phyloP scores from a whole-genome alignment of 495 filamentous ascomycete species.

The Xylaria intraflava region DNA sequence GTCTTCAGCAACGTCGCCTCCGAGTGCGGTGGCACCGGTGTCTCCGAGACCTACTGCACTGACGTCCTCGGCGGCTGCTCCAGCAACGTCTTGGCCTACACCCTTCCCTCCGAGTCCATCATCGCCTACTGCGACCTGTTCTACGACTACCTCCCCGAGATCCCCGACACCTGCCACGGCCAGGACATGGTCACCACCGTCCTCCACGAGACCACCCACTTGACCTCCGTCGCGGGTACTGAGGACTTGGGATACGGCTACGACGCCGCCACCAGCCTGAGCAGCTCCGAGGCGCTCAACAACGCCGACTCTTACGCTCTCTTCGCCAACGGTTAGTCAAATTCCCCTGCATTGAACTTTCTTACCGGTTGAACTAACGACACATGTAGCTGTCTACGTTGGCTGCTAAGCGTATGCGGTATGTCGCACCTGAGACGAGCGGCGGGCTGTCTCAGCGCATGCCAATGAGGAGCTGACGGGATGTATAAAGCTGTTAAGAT shows the following conservation, averaged over 20 bases:
- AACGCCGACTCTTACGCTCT: conserved; percentile 59
- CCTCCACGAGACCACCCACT: conserved; percentile 56
- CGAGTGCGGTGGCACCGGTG: conserved; percentile 43
- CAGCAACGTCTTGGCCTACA: conserved; percentile 52
- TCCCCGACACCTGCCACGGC: conserved; percentile 44
- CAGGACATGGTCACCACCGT: conserved; percentile 56
- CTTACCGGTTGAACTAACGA: neutral
- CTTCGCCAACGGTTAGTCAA: conserved; percentile 44
- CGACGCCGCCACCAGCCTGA: conserved; percentile 36
- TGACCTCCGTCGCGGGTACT: conserved; percentile 44
- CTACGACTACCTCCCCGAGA: conserved; percentile 44
- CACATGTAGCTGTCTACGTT: conserved; percentile 10
- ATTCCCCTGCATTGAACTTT: neutral
- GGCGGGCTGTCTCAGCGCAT: neutral
- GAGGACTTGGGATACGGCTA: conserved; percentile 52
- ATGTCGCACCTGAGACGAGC: neutral
- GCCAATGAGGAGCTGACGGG: neutral
- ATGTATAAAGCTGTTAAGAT: neutral
- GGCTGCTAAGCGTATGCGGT: conserved; percentile 12
- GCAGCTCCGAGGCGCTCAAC: conserved; percentile 35
- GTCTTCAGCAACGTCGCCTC: conserved; percentile 46
- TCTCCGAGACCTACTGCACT: conserved; percentile 47
- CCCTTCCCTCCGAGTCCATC: conserved; percentile 43
- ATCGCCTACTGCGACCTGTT: conserved; percentile 55
- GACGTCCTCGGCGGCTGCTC: conserved; percentile 48